Conservation (phyloP, 2,329 filamentous ascomycete species). For the Penicillium oxalicum region DNA sequence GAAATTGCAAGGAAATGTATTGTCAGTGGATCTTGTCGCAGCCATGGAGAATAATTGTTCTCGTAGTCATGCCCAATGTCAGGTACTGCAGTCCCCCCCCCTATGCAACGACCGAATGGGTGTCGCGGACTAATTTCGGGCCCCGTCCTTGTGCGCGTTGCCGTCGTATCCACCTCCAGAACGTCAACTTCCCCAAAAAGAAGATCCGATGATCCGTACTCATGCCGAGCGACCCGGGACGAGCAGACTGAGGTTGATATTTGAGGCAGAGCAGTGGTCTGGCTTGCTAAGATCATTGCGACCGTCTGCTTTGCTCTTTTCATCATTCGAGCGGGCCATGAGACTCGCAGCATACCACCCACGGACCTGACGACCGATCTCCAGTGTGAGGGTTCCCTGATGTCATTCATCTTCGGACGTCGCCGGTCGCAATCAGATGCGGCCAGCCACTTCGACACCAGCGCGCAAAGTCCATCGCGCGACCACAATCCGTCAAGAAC, state of each 20-base stretch:
- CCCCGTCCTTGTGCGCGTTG: constrained; percentile 8
- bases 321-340: background rate
- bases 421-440: constrained; percentile 23
- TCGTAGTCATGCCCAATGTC: too few species aligned
- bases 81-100: too few species aligned
- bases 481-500: constrained; percentile 9
- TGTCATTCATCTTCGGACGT: constrained; percentile 26
- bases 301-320: background rate
- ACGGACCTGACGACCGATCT: background rate
- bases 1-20: too few species aligned
- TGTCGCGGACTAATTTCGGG: constrained; percentile 6
- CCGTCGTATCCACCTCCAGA: constrained; percentile 1
- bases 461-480: constrained; percentile 3
- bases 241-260: background rate
- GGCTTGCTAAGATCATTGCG: background rate
- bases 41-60: too few species aligned
- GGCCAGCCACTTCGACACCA: constrained; percentile 6
- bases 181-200: background rate
- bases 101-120: background rate
- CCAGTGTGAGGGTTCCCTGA: background rate
- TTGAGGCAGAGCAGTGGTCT: background rate
- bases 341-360: too few species aligned
- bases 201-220: constrained; percentile 9
- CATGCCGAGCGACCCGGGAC: background rate
- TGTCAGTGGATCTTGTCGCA: too few species aligned